These are phyloP conservation scores for Skeletonema costatum DNA, from an alignment of 108 stramenopile genomes.

Conservation along the genomic window DNA sequence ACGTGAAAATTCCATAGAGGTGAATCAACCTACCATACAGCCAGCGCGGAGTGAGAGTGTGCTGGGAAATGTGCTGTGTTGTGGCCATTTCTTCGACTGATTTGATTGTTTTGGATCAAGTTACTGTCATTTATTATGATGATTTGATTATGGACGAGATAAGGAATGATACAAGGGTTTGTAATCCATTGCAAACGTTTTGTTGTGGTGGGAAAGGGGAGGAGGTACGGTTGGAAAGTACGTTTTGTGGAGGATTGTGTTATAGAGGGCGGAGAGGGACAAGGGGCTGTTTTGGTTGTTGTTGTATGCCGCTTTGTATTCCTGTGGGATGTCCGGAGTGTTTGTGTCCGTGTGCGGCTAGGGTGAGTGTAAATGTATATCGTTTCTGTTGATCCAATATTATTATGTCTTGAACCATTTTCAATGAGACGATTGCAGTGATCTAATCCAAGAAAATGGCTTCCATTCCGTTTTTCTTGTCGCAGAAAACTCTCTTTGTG, in stretches of 20 bases:
- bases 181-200: constrained; percentile 48
- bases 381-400: no score
- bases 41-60: constrained; percentile 29
- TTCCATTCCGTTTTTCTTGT: no score
- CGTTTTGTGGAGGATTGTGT: constrained; percentile 47
- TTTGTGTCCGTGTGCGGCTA: constrained; percentile 42
- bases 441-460: no score
- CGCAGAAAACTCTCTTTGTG: constrained; percentile 33
- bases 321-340: constrained; percentile 43
- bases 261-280: constrained; percentile 26
- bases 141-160: constrained; percentile 54
- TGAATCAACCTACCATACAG: constrained; percentile 54
- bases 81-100: constrained; percentile 38
- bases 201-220: constrained; percentile 60
- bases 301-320: constrained; percentile 33
- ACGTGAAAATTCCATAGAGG: constrained; percentile 63
- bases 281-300: neutral
- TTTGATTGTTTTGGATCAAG: constrained; percentile 52
- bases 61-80: constrained; percentile 31
- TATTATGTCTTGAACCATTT: no score
- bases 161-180: constrained; percentile 54
- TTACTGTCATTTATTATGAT: constrained; percentile 63
- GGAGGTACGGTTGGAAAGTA: constrained; percentile 51
- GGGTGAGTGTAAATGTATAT: neutral
- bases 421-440: no score